Conservation (phyloP, 768 basidiomycete genomes). For the Mycena rosella region DNA sequence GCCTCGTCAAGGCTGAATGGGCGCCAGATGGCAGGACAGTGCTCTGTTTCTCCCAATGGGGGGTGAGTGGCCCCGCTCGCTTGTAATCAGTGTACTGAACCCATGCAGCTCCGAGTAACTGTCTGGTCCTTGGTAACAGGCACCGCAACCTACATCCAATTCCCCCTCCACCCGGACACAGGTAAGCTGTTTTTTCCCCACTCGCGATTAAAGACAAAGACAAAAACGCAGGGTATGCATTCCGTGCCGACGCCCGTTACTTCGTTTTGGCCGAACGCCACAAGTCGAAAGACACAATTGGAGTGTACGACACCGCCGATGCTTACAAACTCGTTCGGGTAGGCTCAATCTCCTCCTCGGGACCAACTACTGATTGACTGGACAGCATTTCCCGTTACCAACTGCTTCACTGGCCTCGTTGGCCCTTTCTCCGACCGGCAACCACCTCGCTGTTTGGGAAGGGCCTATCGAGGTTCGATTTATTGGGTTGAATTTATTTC, state of each 20-base stretch:
- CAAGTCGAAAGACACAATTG: conserved; percentile 88
- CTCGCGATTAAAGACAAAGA: neutral
- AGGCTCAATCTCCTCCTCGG: conserved; percentile 22
- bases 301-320: conserved; percentile 83
- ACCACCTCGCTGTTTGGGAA: conserved; percentile 86
- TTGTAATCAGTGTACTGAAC: conserved; percentile 16
- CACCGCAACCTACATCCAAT: conserved; percentile 85
- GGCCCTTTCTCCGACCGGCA: conserved; percentile 81
- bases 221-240: conserved; percentile 73
- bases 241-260: conserved; percentile 85
- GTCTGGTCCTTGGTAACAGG: conserved; percentile 88
- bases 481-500: conserved; percentile 6
- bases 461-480: conserved; percentile 79
- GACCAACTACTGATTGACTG: conserved; percentile 45
- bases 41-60: conserved; percentile 94
- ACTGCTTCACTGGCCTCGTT: conserved; percentile 80
- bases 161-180: conserved; percentile 84
- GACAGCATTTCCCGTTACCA: conserved; percentile 82
- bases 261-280: conserved; percentile 91
- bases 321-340: conserved; percentile 82
- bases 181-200: conserved; percentile 56
- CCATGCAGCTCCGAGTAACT: conserved; percentile 80
- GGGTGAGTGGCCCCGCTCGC: conserved; percentile 70
- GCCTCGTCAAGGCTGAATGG: conserved; percentile 91
- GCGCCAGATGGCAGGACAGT: conserved; percentile 86